Base-by-base conservation (phyloP, 345 rosid species). In the Erodium maritimum region DNA sequence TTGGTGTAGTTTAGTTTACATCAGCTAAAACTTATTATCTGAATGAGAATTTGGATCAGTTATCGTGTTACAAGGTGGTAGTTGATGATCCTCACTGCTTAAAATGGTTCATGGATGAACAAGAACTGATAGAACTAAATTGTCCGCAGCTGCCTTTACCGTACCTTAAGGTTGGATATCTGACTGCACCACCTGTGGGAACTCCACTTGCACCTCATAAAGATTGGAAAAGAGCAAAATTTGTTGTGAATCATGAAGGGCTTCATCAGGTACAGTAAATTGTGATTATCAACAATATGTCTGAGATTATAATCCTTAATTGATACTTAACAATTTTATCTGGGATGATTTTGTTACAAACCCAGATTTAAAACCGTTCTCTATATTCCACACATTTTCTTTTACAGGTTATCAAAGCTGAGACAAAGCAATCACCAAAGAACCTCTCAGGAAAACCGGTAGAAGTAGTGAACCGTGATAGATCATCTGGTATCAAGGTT, bases 141-240 rank as follows among this genome's bases (percentile, higher is more conserved):
- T 63, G 54, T 77, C 68, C 66, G 54, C 88, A 90, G 97, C 80
- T 90, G 66, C 97, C 94, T 45, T 73, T 90, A 48, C 97, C 97
- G 5, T 82, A 80, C 71, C 83, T 90, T 53, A 90, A 87, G 80
- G 77, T 77, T 56, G 97, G 95, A 62, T 87, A 85, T 76, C 73
- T 90, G 52, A 80, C 71, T 34, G 95, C 90, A 67, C 85, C 95
- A 52, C 97, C 95, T 1, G 89, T 73, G 21, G 97, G 91, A 7
- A 71, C 73, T 63, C 62, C 68, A 5, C 74, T 87, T 21, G 94
- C 97, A 19, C 94, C 97, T 59, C 97, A 90, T 67, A 68, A 77
- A 76, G 97, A 90, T 64, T 90, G 97, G 97, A 87, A 77, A 68
- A 77, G 79, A 61, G 72, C 89, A 11, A 85, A 83, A 65, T 87